A percentile compares a stretch with the other conserved stretches of the same genome.
Evolutionary conservation across 768 basidiomycete genomes (phyloP).

Genomic region (Russula virescens): DNA sequence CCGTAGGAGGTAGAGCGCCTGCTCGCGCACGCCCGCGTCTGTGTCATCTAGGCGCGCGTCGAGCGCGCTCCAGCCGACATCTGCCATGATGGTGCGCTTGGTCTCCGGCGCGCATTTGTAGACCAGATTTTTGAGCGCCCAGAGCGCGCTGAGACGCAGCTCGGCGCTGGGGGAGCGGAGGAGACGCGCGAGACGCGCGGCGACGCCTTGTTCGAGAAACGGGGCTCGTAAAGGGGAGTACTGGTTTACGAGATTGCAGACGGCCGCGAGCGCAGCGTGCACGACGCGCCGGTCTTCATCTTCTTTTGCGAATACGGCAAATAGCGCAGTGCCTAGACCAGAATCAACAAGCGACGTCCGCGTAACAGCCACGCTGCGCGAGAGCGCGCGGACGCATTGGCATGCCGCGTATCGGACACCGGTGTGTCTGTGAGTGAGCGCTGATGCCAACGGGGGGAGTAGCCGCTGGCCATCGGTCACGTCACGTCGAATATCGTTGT

Average conservation of each 20-base stretch:
- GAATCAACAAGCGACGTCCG: constrained; percentile 82
- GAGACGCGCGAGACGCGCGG: constrained; percentile 58
- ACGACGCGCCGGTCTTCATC: constrained; percentile 68
- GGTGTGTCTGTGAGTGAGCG: constrained; percentile 54
- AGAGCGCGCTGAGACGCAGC: constrained; percentile 66
- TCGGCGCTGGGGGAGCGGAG: constrained; percentile 47
- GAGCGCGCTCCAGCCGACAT: constrained; percentile 61
- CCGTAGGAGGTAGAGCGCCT: constrained; percentile 58
- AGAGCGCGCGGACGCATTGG: constrained; percentile 77
- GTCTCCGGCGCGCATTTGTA: constrained; percentile 53
- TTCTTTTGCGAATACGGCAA: constrained; percentile 47
- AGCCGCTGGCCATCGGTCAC: constrained; percentile 57
- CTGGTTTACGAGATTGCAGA: constrained; percentile 83
- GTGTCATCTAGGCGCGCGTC: constrained; percentile 53
- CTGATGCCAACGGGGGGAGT: constrained; percentile 47
- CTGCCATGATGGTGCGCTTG: constrained; percentile 62
- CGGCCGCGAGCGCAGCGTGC: constrained; percentile 61
- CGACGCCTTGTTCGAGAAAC: constrained; percentile 61
- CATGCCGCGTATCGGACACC: constrained; percentile 85
- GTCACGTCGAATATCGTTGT: constrained; percentile 64
- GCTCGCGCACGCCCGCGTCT: constrained; percentile 57
- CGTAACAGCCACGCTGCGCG: constrained; percentile 71
- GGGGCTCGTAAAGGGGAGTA: constrained; percentile 55
- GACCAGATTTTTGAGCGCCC: constrained; percentile 83
- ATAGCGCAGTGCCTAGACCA: constrained; percentile 68